phyloP scores from a whole-genome alignment of 2,329 filamentous ascomycete genomes.

The Ceratocystis smalleyi region DNA sequence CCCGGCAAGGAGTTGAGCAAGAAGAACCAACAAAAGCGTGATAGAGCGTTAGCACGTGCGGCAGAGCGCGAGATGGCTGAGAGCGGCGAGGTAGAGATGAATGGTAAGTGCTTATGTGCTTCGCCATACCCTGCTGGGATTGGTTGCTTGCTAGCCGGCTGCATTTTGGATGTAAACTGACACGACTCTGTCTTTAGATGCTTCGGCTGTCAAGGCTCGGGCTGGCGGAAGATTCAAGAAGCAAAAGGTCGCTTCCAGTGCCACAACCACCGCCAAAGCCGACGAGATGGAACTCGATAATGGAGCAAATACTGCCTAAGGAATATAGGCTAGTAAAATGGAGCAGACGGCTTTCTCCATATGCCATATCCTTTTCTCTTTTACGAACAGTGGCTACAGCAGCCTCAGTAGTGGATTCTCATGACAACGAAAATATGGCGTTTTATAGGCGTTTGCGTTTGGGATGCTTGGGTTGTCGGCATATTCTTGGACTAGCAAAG shows the following conservation, averaged over 20 bases:
- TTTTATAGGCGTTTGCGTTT: constrained; percentile 1
- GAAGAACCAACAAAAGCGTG: constrained; percentile 42
- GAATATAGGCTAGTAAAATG: background rate
- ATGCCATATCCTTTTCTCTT: background rate
- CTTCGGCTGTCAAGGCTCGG: background rate
- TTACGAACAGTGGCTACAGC: background rate
- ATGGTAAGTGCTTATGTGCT: constrained; percentile 24
- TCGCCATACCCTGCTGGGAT: background rate
- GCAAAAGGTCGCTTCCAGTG: background rate
- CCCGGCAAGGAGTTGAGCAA: constrained; percentile 35
- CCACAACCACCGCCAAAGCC: background rate
- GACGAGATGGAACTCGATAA: constrained; percentile 7
- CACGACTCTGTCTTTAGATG: background rate
- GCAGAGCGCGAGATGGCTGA: constrained; percentile 37
- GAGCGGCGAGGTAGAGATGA: constrained; percentile 36
- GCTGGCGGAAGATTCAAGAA: constrained; percentile 3
- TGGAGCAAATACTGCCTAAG: background rate
- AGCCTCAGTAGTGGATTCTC: background rate
- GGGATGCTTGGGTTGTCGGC: background rate
- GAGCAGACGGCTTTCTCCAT: background rate
- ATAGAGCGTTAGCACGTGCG: constrained; percentile 38
- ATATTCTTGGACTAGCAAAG: background rate
- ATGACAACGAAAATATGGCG: background rate
- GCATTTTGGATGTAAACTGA: too few relatives aligned
- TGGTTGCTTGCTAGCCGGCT: background rate